Conservation (phyloP, 2,329 filamentous ascomycete species). For the Mariannaea sp. region DNA sequence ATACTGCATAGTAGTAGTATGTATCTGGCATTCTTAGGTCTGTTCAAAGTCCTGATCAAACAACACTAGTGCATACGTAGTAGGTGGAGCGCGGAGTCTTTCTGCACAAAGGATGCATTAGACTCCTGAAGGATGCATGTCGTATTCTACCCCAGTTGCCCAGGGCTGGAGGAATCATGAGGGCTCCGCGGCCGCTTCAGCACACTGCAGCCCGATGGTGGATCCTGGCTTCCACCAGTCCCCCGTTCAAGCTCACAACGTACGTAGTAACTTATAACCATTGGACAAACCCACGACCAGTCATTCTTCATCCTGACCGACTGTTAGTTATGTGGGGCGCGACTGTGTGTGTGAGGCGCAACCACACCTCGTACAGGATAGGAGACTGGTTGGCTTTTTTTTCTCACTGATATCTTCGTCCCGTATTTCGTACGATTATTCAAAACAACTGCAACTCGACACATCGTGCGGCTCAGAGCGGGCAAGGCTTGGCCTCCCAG, state of each 20-base stretch:
- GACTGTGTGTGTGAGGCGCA: slow-evolving; percentile 19
- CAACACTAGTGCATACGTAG: not conserved
- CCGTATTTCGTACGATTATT: no score
- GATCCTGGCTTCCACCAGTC: slow-evolving; percentile 20
- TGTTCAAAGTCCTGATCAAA: not conserved
- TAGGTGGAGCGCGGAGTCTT: no score
- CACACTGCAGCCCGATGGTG: slow-evolving; percentile 29
- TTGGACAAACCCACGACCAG: slow-evolving; percentile 26
- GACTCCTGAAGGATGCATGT: slow-evolving; percentile 30
- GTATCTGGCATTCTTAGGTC: not conserved
- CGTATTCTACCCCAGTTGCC: slow-evolving; percentile 27
- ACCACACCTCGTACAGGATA: slow-evolving; percentile 17
- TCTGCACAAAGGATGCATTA: not conserved
- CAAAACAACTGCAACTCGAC: no score
- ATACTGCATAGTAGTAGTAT: no score
- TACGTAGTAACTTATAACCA: slow-evolving; percentile 25
- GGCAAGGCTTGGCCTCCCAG: slow-evolving; percentile 1
- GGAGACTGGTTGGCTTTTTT: not conserved
- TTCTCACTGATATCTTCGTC: slow-evolving; percentile 9
- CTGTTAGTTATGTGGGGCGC: slow-evolving; percentile 17
- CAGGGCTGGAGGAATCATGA: slow-evolving; percentile 27
- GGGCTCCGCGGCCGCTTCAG: slow-evolving; percentile 35
- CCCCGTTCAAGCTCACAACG: slow-evolving; percentile 14
- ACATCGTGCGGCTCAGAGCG: not conserved
- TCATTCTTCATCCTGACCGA: slow-evolving; percentile 25